Evolutionary conservation across 176 grass and related monocot genomes (phyloP).

Genomic region (Triticum timopheevii): DNA sequence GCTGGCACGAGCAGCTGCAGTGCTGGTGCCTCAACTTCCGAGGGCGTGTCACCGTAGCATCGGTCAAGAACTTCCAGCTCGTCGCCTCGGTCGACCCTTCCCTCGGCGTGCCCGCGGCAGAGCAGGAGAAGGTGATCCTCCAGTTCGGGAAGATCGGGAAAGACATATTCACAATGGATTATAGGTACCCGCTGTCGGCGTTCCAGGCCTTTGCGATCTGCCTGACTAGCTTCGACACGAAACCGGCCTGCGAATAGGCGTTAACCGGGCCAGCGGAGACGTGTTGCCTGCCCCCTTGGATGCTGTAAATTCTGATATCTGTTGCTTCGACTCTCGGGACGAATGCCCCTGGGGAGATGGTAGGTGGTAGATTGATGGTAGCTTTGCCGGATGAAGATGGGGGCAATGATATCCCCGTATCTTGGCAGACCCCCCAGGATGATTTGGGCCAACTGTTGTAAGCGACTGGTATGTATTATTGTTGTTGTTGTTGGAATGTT

Average conservation of each 20-base stretch:
- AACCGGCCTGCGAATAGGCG: constrained; percentile 84
- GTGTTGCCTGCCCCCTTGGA: neutral
- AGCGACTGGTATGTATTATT: constrained; percentile 36
- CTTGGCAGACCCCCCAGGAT: constrained; percentile 15
- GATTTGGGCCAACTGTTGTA: constrained; percentile 17
- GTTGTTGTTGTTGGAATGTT: constrained; percentile 22
- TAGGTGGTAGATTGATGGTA: constrained; percentile 16
- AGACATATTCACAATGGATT: constrained; percentile 99
- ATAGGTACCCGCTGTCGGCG: constrained; percentile 81
- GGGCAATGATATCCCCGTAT: constrained; percentile 14
- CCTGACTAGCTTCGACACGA: constrained; percentile 96
- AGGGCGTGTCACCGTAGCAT: constrained; percentile 88
- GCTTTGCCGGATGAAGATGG: constrained; percentile 3
- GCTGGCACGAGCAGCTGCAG: constrained; percentile 97
- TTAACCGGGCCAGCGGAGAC: neutral
- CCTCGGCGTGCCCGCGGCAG: constrained; percentile 43
- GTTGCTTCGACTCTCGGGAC: neutral
- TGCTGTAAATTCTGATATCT: constrained; percentile 34
- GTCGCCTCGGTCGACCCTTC: constrained; percentile 71
- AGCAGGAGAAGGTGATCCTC: constrained; percentile 93
- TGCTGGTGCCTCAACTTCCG: constrained; percentile 99
- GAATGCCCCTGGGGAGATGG: neutral
- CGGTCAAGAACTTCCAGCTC: constrained; percentile 98
- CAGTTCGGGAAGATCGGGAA: constrained; percentile 99
- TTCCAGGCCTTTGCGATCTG: constrained; percentile 96